A percentile compares a stretch with the other conserved stretches of the same genome.
Evolutionary conservation across 148 eudicot species (phyloP).

Genomic region (Pouteria glomerata): DNA sequence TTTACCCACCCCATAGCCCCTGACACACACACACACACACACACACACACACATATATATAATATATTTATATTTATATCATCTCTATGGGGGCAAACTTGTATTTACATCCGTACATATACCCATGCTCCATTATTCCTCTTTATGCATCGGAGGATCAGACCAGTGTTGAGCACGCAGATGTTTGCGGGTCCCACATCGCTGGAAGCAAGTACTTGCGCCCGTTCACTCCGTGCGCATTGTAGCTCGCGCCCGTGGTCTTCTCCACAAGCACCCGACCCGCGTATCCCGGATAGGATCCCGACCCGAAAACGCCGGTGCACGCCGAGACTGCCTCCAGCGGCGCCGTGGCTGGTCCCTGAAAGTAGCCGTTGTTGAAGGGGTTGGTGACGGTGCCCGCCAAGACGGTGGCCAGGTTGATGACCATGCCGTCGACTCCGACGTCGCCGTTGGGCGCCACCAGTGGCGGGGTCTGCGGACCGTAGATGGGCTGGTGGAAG

Average conservation of each 20-base stretch:
- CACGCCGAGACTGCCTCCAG: constrained; percentile 62
- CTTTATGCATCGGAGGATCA: not conserved
- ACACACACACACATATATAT: no score
- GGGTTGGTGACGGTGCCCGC: constrained; percentile 64
- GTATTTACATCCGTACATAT: constrained; percentile 1
- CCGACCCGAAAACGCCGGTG: constrained; percentile 52
- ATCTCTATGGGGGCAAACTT: no score
- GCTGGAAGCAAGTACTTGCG: constrained; percentile 53
- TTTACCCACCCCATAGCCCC: not conserved
- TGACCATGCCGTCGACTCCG: constrained; percentile 62
- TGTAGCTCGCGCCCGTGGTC: constrained; percentile 49
- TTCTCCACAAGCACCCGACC: constrained; percentile 37
- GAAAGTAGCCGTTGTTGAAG: constrained; percentile 47
- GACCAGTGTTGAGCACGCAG: constrained; percentile 37
- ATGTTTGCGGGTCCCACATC: constrained; percentile 52
- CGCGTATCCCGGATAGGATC: constrained; percentile 51
- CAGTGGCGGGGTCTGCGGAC: constrained; percentile 48
- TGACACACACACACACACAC: not conserved
- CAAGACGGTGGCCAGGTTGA: constrained; percentile 44
- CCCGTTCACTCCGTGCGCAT: constrained; percentile 50
- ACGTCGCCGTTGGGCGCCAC: constrained; percentile 53
- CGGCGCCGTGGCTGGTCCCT: constrained; percentile 43
- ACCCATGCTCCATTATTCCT: not conserved
- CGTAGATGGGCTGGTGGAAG: constrained; percentile 45
- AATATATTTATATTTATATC: no score